phyloP scores from a whole-genome alignment of 2,329 filamentous ascomycete genomes.

The Cercospora brassicicola region DNA sequence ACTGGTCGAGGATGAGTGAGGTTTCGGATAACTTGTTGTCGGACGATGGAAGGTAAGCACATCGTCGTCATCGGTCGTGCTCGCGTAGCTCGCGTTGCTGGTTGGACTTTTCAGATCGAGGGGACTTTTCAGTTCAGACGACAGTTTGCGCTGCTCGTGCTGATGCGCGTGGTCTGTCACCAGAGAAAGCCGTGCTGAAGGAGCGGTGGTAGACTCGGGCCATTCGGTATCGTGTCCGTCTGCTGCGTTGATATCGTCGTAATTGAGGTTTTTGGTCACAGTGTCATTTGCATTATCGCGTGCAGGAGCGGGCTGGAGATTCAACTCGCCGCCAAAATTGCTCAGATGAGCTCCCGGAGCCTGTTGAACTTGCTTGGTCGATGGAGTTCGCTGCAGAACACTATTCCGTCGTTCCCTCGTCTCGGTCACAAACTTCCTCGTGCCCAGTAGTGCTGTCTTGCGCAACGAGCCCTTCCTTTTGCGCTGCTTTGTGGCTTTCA shows the following conservation, averaged over 20 bases:
- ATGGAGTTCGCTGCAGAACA: slow-evolving; percentile 40
- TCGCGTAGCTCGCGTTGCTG: slow-evolving; percentile 60
- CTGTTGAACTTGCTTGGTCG: slow-evolving; percentile 25
- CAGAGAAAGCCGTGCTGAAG: slow-evolving; percentile 32
- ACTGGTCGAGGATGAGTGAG: slow-evolving; percentile 28
- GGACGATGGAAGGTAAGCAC: slow-evolving; percentile 60
- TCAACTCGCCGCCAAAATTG: not conserved
- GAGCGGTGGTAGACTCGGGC: slow-evolving; percentile 36
- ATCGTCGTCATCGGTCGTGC: slow-evolving; percentile 84
- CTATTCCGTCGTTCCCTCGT: slow-evolving; percentile 53
- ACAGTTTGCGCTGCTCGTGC: slow-evolving; percentile 14
- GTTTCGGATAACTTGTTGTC: slow-evolving; percentile 29
- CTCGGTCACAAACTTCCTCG: slow-evolving; percentile 60
- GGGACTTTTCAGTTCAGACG: slow-evolving; percentile 32
- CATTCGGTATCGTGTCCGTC: slow-evolving; percentile 31
- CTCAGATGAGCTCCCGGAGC: not conserved
- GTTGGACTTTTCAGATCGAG: slow-evolving; percentile 44
- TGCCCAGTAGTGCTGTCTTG: slow-evolving; percentile 80
- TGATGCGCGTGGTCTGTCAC: slow-evolving; percentile 31
- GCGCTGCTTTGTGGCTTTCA: slow-evolving; percentile 52
- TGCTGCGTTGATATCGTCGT: slow-evolving; percentile 40
- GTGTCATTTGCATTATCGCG: slow-evolving; percentile 20
- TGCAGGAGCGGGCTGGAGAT: not conserved
- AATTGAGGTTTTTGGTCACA: slow-evolving; percentile 39
- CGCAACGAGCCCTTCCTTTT: slow-evolving; percentile 80